phyloP scores from a whole-genome alignment of 1,284 basidiomycete genomes.

The Tetrapyrgos nigripes region DNA sequence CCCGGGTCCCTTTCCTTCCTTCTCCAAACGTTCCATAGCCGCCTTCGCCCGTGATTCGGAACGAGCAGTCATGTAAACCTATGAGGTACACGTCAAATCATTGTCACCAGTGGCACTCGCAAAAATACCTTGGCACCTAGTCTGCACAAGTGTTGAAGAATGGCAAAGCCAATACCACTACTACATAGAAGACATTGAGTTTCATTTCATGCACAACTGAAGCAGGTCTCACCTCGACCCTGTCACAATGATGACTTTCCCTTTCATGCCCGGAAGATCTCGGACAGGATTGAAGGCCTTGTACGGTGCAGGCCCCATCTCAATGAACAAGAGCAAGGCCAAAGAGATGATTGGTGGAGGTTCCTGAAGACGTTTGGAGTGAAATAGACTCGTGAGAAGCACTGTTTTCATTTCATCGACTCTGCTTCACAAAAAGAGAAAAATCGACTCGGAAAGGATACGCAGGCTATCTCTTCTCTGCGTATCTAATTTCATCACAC shows the following conservation, averaged over 20 bases:
- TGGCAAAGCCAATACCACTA: slow-evolving; percentile 1
- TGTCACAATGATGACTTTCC: neutral
- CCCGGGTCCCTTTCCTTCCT: slow-evolving; percentile 28
- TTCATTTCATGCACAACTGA: neutral
- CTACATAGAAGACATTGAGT: neutral
- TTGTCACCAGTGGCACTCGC: neutral
- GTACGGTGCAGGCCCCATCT: neutral
- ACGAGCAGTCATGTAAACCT: slow-evolving; percentile 30
- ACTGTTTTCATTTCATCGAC: too few relatives aligned
- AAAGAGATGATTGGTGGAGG: too few relatives aligned
- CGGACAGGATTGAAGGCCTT: neutral
- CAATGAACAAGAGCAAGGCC: too few relatives aligned
- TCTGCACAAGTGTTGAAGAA: neutral
- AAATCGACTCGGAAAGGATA: too few relatives aligned
- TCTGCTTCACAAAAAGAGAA: too few relatives aligned
- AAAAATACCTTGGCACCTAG: slow-evolving; percentile 4
- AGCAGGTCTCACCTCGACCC: neutral
- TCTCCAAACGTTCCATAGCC: slow-evolving; percentile 41
- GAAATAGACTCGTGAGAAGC: too few relatives aligned
- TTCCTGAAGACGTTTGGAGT: too few relatives aligned
- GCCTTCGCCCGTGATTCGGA: slow-evolving; percentile 43
- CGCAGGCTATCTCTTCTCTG: too few relatives aligned
- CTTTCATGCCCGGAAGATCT: neutral
- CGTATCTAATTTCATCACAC: too few relatives aligned
- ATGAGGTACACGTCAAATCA: neutral